phyloP scores from a whole-genome alignment of 441 rosid genomes.

The Populus hybrid region DNA sequence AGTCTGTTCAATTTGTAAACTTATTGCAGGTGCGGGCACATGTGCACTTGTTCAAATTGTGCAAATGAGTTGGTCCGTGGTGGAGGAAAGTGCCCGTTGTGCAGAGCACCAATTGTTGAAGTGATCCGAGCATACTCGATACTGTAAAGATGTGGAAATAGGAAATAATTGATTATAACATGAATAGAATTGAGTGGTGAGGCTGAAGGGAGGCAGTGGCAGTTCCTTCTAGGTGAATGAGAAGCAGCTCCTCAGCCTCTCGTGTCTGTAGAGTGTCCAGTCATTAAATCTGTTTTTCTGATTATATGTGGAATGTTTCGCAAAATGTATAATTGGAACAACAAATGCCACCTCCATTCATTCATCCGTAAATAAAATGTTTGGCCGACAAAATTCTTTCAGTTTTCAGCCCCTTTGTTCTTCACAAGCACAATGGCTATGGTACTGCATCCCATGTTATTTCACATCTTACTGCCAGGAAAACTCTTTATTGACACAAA shows the following conservation, averaged over 20 bases:
- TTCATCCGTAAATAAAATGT: slow-evolving; percentile 35
- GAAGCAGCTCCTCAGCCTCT: not conserved
- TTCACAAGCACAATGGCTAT: not conserved
- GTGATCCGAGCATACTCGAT: slow-evolving; percentile 95
- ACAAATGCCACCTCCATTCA: slow-evolving; percentile 40
- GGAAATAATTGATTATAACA: not conserved
- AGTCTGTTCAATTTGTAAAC: not conserved
- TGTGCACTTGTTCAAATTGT: slow-evolving; percentile 96
- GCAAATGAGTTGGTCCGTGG: slow-evolving; percentile 84
- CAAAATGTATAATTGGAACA: slow-evolving; percentile 39
- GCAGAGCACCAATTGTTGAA: slow-evolving; percentile 93
- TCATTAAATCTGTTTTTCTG: slow-evolving; percentile 34
- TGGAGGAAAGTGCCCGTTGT: slow-evolving; percentile 92
- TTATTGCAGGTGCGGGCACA: slow-evolving; percentile 87
- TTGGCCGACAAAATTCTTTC: not conserved
- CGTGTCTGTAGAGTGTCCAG: slow-evolving; percentile 18
- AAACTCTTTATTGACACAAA: too few species aligned
- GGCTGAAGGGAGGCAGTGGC: slow-evolving; percentile 14
- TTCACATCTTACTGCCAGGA: too few species aligned
- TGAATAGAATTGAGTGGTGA: slow-evolving; percentile 20
- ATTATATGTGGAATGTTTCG: slow-evolving; percentile 32
- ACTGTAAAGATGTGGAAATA: slow-evolving; percentile 43
- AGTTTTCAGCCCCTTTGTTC: not conserved
- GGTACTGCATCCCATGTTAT: too few species aligned
- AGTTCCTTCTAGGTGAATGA: not conserved